Base-by-base conservation (phyloP, 1,139 yeast genomes). In the Debaryomyces robertsiae region DNA sequence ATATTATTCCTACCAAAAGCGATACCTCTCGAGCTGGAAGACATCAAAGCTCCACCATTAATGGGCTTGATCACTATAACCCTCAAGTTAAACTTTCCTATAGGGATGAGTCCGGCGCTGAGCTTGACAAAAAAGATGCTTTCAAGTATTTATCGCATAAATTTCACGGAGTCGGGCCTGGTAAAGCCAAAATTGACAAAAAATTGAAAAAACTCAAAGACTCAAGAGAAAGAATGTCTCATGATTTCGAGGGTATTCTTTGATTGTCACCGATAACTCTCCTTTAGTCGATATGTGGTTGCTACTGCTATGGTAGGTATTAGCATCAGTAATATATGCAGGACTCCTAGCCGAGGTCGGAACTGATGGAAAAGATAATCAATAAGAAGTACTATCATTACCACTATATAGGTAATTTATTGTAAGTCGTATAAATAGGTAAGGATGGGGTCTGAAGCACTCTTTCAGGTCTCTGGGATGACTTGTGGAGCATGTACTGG, bases 91-190 rank as follows among this genome's bases (percentile, higher is more conserved):
- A 74, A 16, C 57, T 91, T 6, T 74, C 72, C 28, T 88, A 90
- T 59, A 74, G 72, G 35, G 96, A 91, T 59, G 87, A 82, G 30
- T 58, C 68, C 4, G 98, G 98, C 1, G 72, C 80, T 36, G 72
- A 71, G 16, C 62, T 93, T 39, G 68, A 73, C 33, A 73, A 82
- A 2, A 89, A 86, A 58, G 87, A 85, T 47, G 98, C 98, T 0
- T 91, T 82, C 67, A 91, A 89, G 63, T 80, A 81, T 46, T 59
- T 90, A 41, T 88, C 96, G 1, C 95, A 87, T 50, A 83, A 84
- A 50, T 91, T 89, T 64, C 98, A 93, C 59, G 97, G 96, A 1
- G 60, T 54, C 2, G 58, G 55, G 2, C 46, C 64, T 4, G 51
- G 50, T 11, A 49, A 44, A 23, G 41, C 17, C 38, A 41, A 35